Base-by-base conservation (phyloP, 306 rosid species). In the Rosa chinensis region DNA sequence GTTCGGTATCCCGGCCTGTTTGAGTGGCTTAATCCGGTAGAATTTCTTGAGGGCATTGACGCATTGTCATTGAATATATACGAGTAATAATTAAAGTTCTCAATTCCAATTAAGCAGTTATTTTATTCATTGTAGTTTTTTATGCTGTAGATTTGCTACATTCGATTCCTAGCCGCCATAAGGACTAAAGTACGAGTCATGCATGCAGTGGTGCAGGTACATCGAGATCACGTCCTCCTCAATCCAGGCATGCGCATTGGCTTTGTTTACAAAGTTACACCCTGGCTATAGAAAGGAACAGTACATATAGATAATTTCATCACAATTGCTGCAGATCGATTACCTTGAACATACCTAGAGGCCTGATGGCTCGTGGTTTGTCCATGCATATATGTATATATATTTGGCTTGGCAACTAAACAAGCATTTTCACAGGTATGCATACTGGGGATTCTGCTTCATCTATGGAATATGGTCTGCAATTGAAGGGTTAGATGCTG, bases 11-110 rank as follows among this genome's bases (percentile, higher is more conserved):
- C n/a, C n/a, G n/a, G n/a, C n/a, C 21, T 14, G 4, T 16, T 42
- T 32, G 17, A 84, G 87, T 81, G 85, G 87, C 58, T 84, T n/a
- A 84, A 84, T 63, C 87, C 87, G 11, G 82, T 84, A n/a, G 87
- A 84, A 66, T 84, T 84, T 58, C 53, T 84, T 0, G 87, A 80
- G 66, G 37, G 37, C 32, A 28, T 28, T 28, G 84, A 74, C n/a
- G 28, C 37, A 32, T 77, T 3, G 74, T 84, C 69, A 84, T 84
- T 10, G 87, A 84, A 77, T 69, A n/a, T n/a, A n/a, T n/a, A 84
- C 17, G 85, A 81, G 87, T 84, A 80, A 47, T 84, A 80, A 47
- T 32, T 32, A 32, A 32, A 32, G 37, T 32, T 32, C 37, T 32
- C 37, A 32, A 32, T 32, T 32, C 37, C 37, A 32, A 32, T 32